phyloP scores from a whole-genome alignment of 108 stramenopile genomes.

The Cyclotella choctawhatcheeana region DNA sequence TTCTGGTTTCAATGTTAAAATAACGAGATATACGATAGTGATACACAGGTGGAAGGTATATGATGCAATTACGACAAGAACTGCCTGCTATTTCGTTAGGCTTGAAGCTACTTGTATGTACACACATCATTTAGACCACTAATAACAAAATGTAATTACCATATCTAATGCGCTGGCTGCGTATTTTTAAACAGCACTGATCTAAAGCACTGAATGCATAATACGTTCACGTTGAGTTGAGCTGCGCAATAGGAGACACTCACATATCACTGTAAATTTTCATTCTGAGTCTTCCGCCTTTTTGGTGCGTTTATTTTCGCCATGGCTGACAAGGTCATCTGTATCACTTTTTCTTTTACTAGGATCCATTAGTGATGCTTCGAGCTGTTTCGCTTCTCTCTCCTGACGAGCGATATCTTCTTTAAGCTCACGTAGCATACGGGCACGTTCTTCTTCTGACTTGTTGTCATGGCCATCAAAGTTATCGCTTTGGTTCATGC shows the following conservation, averaged over 20 bases:
- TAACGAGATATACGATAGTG: too few species aligned
- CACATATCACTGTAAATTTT: neutral
- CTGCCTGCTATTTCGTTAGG: too few species aligned
- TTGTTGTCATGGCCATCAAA: conserved; percentile 7
- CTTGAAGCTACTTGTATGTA: too few species aligned
- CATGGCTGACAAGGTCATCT: conserved; percentile 2
- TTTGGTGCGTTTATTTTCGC: conserved; percentile 8
- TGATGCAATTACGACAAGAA: too few species aligned
- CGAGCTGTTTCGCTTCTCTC: conserved; percentile 37
- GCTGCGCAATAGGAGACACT: neutral
- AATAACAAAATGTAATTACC: too few species aligned
- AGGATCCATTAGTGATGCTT: conserved; percentile 35
- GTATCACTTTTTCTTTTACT: conserved; percentile 38
- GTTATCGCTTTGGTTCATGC: conserved; percentile 11
- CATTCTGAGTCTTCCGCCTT: conserved; percentile 1
- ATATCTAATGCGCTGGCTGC: too few species aligned
- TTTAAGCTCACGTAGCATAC: conserved; percentile 43
- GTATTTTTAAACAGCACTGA: too few species aligned
- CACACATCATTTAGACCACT: too few species aligned
- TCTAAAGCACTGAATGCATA: too few species aligned
- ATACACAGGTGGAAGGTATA: too few species aligned
- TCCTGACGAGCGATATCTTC: conserved; percentile 45
- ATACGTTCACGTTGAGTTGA: too few species aligned
- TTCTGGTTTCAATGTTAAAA: too few species aligned
- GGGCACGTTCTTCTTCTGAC: conserved; percentile 37